Evolutionary conservation across 805 yeast species (phyloP).

Genomic region (Pichia manshurica): DNA sequence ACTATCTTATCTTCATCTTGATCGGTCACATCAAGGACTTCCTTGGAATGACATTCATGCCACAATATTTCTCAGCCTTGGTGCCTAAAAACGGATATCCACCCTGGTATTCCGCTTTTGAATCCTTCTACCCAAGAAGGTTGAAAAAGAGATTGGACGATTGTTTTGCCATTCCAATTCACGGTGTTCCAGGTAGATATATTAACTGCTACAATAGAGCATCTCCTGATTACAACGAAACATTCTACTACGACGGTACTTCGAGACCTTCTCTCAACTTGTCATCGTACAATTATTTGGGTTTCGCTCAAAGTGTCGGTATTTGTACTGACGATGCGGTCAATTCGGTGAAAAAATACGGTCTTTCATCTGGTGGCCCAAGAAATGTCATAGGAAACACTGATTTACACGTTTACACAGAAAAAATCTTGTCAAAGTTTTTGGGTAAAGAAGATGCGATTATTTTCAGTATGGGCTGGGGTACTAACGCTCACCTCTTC

Average conservation of each 20-base stretch:
- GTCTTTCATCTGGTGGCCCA: conserved; percentile 76
- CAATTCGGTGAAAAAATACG: conserved; percentile 56
- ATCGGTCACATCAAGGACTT: conserved; percentile 90
- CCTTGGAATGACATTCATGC: conserved; percentile 69
- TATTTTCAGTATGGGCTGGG: conserved; percentile 90
- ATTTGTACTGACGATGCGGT: conserved; percentile 78
- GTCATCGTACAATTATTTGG: conserved; percentile 88
- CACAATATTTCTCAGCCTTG: conserved; percentile 58
- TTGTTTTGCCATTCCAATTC: conserved; percentile 93
- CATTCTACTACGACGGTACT: conserved; percentile 70
- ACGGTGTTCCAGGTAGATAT: conserved; percentile 94
- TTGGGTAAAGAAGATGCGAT: conserved; percentile 87
- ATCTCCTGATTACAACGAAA: conserved; percentile 57
- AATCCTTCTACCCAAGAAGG: conserved; percentile 87
- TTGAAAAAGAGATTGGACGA: conserved; percentile 87
- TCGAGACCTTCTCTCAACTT: conserved; percentile 76
- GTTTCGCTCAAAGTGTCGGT: conserved; percentile 95
- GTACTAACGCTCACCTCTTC: conserved; percentile 88
- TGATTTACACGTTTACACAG: conserved; percentile 69
- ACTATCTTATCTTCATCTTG: conserved; percentile 76
- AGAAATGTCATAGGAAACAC: conserved; percentile 70
- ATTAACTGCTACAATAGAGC: conserved; percentile 76
- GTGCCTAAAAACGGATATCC: conserved; percentile 85
- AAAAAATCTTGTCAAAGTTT: conserved; percentile 71
- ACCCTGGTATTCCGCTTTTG: conserved; percentile 92